Evolutionary conservation across 2,329 filamentous ascomycete genomes (phyloP).

Genomic region (Chaetomium strumarium): DNA sequence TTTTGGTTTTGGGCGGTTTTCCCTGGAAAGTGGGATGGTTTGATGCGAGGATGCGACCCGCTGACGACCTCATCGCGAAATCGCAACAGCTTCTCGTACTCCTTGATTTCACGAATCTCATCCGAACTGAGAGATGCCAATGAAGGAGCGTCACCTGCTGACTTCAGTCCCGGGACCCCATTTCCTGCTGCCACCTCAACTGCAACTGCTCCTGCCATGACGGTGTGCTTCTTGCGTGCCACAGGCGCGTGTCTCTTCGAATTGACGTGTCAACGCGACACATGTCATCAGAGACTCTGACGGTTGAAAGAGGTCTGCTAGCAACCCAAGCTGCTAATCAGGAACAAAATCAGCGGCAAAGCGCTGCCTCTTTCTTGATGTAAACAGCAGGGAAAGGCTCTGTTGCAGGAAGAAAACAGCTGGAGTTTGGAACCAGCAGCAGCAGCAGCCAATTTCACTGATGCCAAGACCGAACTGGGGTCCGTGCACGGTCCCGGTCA

Average conservation of each 20-base stretch:
- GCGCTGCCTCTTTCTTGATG: background rate
- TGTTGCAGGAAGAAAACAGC: background rate
- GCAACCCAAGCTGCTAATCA: background rate
- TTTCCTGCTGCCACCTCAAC: conserved; percentile 11
- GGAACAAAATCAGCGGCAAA: background rate
- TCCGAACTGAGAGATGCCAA: conserved; percentile 35
- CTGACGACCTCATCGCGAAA: conserved; percentile 77
- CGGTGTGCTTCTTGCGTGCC: conserved; percentile 3
- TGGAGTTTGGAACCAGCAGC: background rate
- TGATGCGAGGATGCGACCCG: conserved; percentile 64
- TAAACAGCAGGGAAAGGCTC: background rate
- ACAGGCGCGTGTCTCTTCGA: conserved; percentile 6
- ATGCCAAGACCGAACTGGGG: background rate
- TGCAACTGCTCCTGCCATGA: conserved; percentile 18
- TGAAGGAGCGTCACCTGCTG: conserved; percentile 3
- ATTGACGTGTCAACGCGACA: conserved; percentile 9
- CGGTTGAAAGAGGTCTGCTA: background rate
- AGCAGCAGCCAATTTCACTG: too few species aligned
- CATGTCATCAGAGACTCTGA: conserved; percentile 4
- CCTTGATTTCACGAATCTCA: conserved; percentile 52
- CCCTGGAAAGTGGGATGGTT: conserved; percentile 40
- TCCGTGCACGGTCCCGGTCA: background rate
- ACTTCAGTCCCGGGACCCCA: conserved; percentile 3
- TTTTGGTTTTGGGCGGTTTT: conserved; percentile 16
- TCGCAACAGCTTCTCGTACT: conserved; percentile 74